phyloP scores from a whole-genome alignment of 139 green algal genomes.

The Ostreobium quekettii region DNA sequence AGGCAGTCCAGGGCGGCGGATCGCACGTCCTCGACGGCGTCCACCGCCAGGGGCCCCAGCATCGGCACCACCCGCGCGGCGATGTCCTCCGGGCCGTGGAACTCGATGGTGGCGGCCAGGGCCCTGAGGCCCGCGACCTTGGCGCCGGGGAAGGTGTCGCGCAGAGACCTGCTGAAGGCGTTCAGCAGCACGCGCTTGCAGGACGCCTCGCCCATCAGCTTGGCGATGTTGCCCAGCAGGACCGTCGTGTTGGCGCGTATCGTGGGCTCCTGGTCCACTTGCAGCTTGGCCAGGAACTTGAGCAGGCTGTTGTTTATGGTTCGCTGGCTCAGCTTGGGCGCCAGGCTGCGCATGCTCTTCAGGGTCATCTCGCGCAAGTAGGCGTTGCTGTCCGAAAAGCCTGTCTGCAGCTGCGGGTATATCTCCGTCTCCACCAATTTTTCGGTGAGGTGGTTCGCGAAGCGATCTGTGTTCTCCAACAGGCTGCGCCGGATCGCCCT shows the following conservation, averaged over 20 bases:
- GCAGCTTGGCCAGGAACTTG: conserved; percentile 91
- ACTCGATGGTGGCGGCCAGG: conserved; percentile 54
- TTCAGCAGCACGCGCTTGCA: conserved; percentile 86
- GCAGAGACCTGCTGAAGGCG: conserved; percentile 84
- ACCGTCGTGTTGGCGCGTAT: conserved; percentile 99
- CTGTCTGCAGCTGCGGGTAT: conserved; percentile 60
- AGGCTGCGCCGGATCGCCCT: conserved; percentile 71
- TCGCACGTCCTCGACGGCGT: conserved; percentile 59
- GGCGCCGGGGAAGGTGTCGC: conserved; percentile 77
- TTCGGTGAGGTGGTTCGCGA: conserved; percentile 39
- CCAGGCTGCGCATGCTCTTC: conserved; percentile 80
- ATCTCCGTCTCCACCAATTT: conserved; percentile 77
- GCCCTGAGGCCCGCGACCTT: conserved; percentile 62
- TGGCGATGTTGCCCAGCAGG: conserved; percentile 87
- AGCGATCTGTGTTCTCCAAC: conserved; percentile 79
- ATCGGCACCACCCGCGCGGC: conserved; percentile 69
- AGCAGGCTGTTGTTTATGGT: conserved; percentile 79
- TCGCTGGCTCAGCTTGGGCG: conserved; percentile 79
- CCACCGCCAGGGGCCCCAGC: conserved; percentile 64
- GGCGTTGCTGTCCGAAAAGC: conserved; percentile 82
- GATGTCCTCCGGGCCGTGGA: conserved; percentile 61
- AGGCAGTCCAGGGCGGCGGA: conserved; percentile 31
- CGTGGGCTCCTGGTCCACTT: conserved; percentile 90
- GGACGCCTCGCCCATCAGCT: conserved; percentile 60
- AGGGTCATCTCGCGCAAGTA: conserved; percentile 96